Conservation (phyloP, 768 basidiomycete species). For the Auricularia sp. region DNA sequence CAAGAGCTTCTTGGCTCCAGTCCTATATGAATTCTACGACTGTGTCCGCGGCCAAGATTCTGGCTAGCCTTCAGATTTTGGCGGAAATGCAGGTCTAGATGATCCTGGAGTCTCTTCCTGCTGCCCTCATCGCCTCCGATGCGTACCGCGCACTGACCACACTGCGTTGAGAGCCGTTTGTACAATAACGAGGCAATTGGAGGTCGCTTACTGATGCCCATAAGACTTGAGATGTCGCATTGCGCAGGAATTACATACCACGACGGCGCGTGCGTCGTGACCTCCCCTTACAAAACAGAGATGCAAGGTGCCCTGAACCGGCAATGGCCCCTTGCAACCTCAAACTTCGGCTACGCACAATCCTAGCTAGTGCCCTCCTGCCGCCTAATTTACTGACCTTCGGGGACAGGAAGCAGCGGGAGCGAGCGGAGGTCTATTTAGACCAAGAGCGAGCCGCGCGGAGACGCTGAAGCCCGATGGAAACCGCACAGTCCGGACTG, state of each 20-base stretch:
- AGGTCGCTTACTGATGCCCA: conserved; percentile 41
- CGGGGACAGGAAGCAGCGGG: no score
- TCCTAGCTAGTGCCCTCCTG: no score
- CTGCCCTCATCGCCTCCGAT: conserved; percentile 66
- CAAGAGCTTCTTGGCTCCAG: conserved; percentile 67
- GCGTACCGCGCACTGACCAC: conserved; percentile 88
- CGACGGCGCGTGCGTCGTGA: no score
- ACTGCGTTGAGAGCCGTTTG: conserved; percentile 65
- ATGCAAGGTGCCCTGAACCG: no score
- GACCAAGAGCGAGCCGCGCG: no score
- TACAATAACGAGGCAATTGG: conserved; percentile 60
- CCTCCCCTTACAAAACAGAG: no score
- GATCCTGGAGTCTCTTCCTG: conserved; percentile 71
- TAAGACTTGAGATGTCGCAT: conserved; percentile 1
- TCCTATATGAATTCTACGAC: conserved; percentile 63
- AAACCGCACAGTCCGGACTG: no score
- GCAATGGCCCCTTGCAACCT: no score
- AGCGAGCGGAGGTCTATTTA: no score
- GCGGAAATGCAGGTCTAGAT: conserved; percentile 94
- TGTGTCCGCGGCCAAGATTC: conserved; percentile 73
- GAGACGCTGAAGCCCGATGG: no score
- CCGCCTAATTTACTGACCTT: no score
- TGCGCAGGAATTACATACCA: conserved; percentile 34
- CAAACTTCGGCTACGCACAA: no score
- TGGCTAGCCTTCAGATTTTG: conserved; percentile 80